phyloP scores from a whole-genome alignment of 2,329 filamentous ascomycete genomes.

The Ramularia collo-cygni region DNA sequence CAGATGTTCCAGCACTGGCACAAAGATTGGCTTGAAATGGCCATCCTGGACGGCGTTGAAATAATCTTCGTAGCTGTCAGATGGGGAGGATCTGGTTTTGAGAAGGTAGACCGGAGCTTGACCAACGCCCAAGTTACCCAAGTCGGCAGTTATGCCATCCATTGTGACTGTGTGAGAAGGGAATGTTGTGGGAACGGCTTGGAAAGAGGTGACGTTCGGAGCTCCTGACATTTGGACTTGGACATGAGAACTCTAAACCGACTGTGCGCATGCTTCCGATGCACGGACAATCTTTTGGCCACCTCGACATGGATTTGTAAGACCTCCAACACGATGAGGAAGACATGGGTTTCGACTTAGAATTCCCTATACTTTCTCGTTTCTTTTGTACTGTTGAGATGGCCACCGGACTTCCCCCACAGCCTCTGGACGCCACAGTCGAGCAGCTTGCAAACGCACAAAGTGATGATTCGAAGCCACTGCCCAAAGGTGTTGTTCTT shows the following conservation, averaged over 20 bases:
- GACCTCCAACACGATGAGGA: constrained; percentile 6
- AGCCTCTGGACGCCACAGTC: constrained; percentile 29
- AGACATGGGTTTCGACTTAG: constrained; percentile 29
- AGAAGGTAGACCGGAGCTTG: constrained; percentile 59
- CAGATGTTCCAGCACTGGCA: constrained; percentile 69
- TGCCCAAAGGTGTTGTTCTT: constrained; percentile 66
- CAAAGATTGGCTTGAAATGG: constrained; percentile 59
- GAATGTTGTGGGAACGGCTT: too few species aligned
- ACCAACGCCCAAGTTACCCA: constrained; percentile 21
- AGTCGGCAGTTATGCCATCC: constrained; percentile 20
- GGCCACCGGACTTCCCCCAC: constrained; percentile 32
- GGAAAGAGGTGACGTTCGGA: background rate
- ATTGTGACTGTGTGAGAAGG: constrained; percentile 11
- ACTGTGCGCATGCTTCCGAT: too few species aligned
- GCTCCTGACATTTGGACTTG: too few species aligned
- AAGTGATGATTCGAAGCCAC: constrained; percentile 38
- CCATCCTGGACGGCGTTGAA: constrained; percentile 46
- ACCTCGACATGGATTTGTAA: constrained; percentile 17
- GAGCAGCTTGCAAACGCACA: constrained; percentile 22
- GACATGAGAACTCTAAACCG: too few species aligned
- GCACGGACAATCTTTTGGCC: constrained; percentile 1
- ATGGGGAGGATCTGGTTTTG: constrained; percentile 68
- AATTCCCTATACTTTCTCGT: constrained; percentile 33
- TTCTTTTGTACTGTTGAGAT: constrained; percentile 34
- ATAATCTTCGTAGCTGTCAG: constrained; percentile 65